Evolutionary conservation across 1,284 basidiomycete species (phyloP).

Genomic region (Tylopilus sp.): DNA sequence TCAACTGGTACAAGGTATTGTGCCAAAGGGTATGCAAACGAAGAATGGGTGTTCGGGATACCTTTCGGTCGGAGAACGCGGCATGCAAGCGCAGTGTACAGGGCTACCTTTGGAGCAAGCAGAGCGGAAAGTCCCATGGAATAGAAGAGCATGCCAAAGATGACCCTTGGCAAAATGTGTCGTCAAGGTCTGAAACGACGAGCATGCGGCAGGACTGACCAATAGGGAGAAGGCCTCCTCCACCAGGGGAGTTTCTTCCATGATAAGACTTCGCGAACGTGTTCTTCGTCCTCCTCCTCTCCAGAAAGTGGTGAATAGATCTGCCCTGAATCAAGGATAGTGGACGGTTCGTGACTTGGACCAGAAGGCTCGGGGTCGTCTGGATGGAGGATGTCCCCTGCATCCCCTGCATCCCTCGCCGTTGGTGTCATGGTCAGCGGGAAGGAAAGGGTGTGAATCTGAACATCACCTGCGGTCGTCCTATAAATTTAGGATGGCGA

Average conservation of each 20-base stretch:
- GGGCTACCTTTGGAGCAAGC: slow-evolving; percentile 61
- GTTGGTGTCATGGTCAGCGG: slow-evolving; percentile 12
- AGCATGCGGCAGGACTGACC: slow-evolving; percentile 42
- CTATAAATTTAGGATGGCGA: too few relatives aligned
- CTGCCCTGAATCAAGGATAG: slow-evolving; percentile 32
- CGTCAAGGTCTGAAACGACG: not conserved
- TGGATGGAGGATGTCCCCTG: slow-evolving; percentile 32
- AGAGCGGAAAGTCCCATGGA: slow-evolving; percentile 53
- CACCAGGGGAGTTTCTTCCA: slow-evolving; percentile 55
- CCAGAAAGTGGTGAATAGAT: slow-evolving; percentile 8
- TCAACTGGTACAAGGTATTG: not conserved
- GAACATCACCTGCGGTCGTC: not conserved
- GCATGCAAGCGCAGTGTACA: slow-evolving; percentile 58
- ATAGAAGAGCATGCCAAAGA: slow-evolving; percentile 50
- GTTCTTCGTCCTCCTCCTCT: slow-evolving; percentile 29
- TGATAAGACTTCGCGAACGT: slow-evolving; percentile 26
- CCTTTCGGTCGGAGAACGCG: slow-evolving; percentile 52
- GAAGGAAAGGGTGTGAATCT: not conserved
- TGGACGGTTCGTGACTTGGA: slow-evolving; percentile 37
- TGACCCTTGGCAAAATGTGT: slow-evolving; percentile 43
- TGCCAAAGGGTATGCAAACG: not conserved
- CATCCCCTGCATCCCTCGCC: not conserved
- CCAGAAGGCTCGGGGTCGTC: slow-evolving; percentile 38
- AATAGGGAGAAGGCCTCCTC: slow-evolving; percentile 63
- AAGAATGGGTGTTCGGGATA: slow-evolving; percentile 17